These are phyloP conservation scores for Lavandula angustifolia DNA, from an alignment of 257 asterid species.

Conservation along the genomic window DNA sequence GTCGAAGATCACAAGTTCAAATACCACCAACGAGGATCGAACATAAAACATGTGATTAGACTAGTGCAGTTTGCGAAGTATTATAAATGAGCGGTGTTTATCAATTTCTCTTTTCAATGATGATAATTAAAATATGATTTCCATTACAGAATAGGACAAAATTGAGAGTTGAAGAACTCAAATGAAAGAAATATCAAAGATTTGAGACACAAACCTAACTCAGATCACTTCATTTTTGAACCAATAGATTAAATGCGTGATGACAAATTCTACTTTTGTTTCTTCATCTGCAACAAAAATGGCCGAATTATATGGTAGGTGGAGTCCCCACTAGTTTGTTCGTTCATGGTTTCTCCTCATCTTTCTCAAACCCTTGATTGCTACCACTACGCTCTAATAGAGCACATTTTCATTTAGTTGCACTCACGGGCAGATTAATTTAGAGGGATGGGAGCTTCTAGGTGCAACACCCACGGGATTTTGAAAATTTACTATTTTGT, in stretches of 20 bases:
- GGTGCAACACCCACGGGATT: no score
- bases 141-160: not conserved
- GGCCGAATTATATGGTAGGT: constrained; percentile 22
- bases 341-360: not conserved
- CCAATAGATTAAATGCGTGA: constrained; percentile 30
- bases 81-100: no score
- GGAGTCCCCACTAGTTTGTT: constrained; percentile 32
- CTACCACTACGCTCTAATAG: not conserved
- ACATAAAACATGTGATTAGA: no score
- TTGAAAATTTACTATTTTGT: no score
- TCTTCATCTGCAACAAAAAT: constrained; percentile 15
- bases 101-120: no score
- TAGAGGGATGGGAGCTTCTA: no score
- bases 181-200: constrained; percentile 17
- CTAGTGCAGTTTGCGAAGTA: no score
- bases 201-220: constrained; percentile 44
- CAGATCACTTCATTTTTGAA: constrained; percentile 11
- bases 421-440: no score
- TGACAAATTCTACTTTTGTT: not conserved
- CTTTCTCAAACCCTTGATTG: not conserved
- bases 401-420: no score
- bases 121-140: not conserved
- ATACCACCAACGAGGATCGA: no score
- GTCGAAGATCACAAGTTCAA: no score
- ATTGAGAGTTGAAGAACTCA: not conserved